These are phyloP conservation scores for Insectozyma bohioensis DNA, from an alignment of 1,139 yeast species.

Conservation along the genomic window DNA sequence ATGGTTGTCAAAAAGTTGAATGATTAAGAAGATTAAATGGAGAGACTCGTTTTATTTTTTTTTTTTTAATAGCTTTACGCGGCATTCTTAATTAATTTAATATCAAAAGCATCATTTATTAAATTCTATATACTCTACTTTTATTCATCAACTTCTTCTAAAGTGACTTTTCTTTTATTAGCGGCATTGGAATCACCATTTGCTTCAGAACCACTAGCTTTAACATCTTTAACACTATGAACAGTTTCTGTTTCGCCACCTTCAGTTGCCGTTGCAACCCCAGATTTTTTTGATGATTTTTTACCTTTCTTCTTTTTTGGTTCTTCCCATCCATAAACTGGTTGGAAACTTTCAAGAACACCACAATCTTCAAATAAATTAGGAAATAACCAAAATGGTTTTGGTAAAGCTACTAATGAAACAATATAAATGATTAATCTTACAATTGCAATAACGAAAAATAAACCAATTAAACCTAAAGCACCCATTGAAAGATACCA, in stretches of 20 bases:
- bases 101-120: too few species aligned
- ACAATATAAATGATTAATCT: slow-evolving; percentile 71
- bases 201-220: slow-evolving; percentile 17
- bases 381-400: slow-evolving; percentile 94
- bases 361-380: slow-evolving; percentile 96
- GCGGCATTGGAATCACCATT: slow-evolving; percentile 12
- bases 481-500: slow-evolving; percentile 85
- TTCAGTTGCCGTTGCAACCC: slow-evolving; percentile 1
- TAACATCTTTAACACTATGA: slow-evolving; percentile 6
- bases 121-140: not conserved
- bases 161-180: slow-evolving; percentile 32
- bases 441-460: slow-evolving; percentile 77
- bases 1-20: not conserved
- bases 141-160: slow-evolving; percentile 51
- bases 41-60: too few species aligned
- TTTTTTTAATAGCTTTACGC: too few species aligned
- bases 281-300: slow-evolving; percentile 13
- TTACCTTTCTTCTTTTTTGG: slow-evolving; percentile 29
- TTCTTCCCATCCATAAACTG: slow-evolving; percentile 85
- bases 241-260: slow-evolving; percentile 3
- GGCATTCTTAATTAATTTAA: too few species aligned
- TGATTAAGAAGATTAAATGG: too few species aligned
- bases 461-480: slow-evolving; percentile 70
- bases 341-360: slow-evolving; percentile 86
- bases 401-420: slow-evolving; percentile 57